These are phyloP conservation scores for Jackrogersella minutella DNA, from an alignment of 495 filamentous ascomycete genomes.

Conservation along the genomic window DNA sequence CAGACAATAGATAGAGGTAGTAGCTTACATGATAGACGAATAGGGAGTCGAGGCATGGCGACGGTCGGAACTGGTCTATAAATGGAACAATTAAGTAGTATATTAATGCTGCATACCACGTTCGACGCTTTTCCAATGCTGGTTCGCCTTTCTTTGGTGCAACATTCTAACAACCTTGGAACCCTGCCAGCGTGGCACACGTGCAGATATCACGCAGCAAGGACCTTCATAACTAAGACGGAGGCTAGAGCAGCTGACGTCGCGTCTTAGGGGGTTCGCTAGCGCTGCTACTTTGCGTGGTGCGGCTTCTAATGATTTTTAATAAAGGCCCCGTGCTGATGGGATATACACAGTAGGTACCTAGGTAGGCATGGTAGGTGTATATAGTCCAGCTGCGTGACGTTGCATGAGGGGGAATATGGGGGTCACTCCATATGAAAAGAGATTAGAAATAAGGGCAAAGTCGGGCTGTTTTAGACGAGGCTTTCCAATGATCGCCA, in stretches of 20 bases:
- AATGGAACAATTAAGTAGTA: conserved; percentile 42
- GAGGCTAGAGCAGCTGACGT: conserved; percentile 42
- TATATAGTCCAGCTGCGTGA: conserved; percentile 26
- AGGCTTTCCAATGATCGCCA: conserved; percentile 26
- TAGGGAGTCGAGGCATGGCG: conserved; percentile 40
- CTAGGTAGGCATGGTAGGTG: no score
- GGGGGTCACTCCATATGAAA: conserved; percentile 15
- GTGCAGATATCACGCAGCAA: conserved; percentile 41
- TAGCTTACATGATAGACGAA: conserved; percentile 32
- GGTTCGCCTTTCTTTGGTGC: conserved; percentile 36
- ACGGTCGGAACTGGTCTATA: conserved; percentile 39
- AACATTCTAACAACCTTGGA: conserved; percentile 18
- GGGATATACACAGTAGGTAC: conserved; percentile 10
- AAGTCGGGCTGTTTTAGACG: conserved; percentile 27
- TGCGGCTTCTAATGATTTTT: conserved; percentile 34
- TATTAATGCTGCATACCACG: conserved; percentile 40
- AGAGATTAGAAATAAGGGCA: conserved; percentile 2
- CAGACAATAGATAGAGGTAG: conserved; percentile 24
- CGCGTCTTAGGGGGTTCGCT: conserved; percentile 16
- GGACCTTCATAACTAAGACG: conserved; percentile 23
- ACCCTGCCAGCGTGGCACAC: conserved; percentile 38
- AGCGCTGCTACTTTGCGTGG: conserved; percentile 34
- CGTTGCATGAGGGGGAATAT: conserved; percentile 35
- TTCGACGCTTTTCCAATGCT: conserved; percentile 33
- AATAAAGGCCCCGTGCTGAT: conserved; percentile 39